These are phyloP conservation scores for Kwoniella europaea DNA, from an alignment of 768 basidiomycete genomes.

Conservation along the genomic window DNA sequence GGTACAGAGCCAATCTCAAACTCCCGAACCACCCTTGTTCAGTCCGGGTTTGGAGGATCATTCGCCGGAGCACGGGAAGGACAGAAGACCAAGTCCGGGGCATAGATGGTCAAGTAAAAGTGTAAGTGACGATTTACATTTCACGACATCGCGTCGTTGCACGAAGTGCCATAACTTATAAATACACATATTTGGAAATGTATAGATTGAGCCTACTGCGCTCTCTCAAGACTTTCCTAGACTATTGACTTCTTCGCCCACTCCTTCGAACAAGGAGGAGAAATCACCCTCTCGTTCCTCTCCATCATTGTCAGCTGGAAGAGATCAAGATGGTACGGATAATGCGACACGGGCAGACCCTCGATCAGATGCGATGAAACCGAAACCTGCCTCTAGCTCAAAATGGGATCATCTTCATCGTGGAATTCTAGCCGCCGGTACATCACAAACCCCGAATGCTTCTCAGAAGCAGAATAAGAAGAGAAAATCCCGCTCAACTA, in stretches of 20 bases:
- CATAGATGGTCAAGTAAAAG: conserved; percentile 25
- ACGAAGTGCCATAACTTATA: too few relatives aligned
- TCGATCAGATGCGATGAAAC: too few relatives aligned
- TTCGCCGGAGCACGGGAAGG: neutral
- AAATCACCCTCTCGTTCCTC: neutral
- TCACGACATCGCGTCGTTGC: too few relatives aligned
- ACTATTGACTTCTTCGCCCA: conserved; percentile 11
- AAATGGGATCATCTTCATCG: conserved; percentile 22
- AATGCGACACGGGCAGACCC: too few relatives aligned
- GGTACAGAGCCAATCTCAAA: neutral
- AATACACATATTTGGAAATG: neutral
- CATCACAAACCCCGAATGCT: neutral
- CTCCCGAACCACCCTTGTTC: conserved; percentile 16
- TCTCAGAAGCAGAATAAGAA: conserved; percentile 13
- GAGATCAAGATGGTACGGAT: too few relatives aligned
- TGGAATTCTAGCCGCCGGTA: conserved; percentile 14
- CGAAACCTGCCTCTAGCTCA: neutral
- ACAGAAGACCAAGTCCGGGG: conserved; percentile 6
- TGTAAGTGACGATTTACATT: conserved; percentile 2
- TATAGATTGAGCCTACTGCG: conserved; percentile 24
- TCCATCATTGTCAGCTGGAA: neutral
- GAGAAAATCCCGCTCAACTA: conserved; percentile 14
- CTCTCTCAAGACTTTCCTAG: conserved; percentile 24
- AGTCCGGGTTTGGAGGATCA: neutral
- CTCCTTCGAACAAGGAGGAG: neutral